Evolutionary conservation across 2,329 filamentous ascomycete species (phyloP), one percentile per base, ranked within the genome.

Genomic region (Metarhizium rileyi): DNA sequence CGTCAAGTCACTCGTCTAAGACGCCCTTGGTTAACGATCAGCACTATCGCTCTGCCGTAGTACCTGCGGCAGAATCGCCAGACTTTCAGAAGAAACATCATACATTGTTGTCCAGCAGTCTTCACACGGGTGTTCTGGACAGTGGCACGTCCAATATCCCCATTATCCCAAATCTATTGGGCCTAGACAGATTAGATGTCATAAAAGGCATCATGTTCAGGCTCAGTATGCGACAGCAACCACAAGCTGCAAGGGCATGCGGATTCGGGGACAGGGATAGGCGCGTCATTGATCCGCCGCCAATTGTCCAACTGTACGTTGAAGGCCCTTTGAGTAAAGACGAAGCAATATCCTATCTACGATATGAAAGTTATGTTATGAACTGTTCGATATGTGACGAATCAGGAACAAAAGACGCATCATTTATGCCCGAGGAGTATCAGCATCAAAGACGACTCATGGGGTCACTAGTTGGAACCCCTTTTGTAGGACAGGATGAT

Each of bases 231-330:
- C 82, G 87, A 46, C 87, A 93, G 64, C 87, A 91, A 60, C 87
- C 87, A 8, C 73, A 81, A 18, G 86, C 86, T 1, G 87, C 87
- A 48, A 76, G 87, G 57, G 87, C 86, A 40, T 93, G 87, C 59
- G 87, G 87, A 1, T 91, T 90, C 63, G 87, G 87, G 52, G 87
- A 91, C 66, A 76, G 87, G 55, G 87, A 93, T 61, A 79, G 87
- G 36, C 78, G 87, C 53, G 86, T 90, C 16, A 87, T 93, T 54
- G 87, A 93, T 61, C 87, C 87, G 38, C 87, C 87, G 2, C 87
- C 87, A 14, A 91, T 93, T 59, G 78, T 93, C 22, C 82, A 91
- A 61, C 76, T 91, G 44, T 71, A 74, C 26, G 78, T 89, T 50
- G 78, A 80, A 47, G 77, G 84, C 53, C 72, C 77, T 1, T 70